These are phyloP conservation scores for Flueggea neowawraea DNA, from an alignment of 441 rosid genomes.

Conservation along the genomic window DNA sequence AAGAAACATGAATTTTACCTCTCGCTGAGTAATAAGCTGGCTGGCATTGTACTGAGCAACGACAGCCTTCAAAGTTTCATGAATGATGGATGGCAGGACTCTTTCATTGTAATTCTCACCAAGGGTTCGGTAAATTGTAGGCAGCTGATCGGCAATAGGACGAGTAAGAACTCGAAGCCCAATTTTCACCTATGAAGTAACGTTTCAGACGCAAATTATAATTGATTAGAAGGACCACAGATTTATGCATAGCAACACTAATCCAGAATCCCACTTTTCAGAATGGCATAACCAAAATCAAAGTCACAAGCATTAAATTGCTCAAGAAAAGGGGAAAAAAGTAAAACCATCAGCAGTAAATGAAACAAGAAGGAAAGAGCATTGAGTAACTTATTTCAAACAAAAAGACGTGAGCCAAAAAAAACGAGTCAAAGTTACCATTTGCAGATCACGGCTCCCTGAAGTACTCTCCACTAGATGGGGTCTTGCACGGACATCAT, in stretches of 20 bases:
- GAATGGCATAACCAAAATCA: too few species aligned
- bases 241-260: too few species aligned
- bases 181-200: constrained; percentile 62
- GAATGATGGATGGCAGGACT: constrained; percentile 83
- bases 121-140: constrained; percentile 68
- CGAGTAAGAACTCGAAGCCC: constrained; percentile 97
- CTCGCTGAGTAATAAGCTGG: constrained; percentile 93
- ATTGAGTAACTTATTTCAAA: too few species aligned
- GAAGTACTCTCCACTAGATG: constrained; percentile 91
- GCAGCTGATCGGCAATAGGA: constrained; percentile 64
- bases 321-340: too few species aligned
- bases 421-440: constrained; percentile 37
- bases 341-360: too few species aligned
- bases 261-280: too few species aligned
- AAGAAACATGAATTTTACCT: constrained; percentile 36
- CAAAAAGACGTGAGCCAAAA: too few species aligned
- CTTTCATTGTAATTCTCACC: constrained; percentile 92
- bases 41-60: constrained; percentile 98
- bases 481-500: constrained; percentile 92
- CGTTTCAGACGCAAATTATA: neutral
- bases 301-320: too few species aligned
- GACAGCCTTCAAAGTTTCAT: constrained; percentile 91
- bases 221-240: too few species aligned
- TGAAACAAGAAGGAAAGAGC: too few species aligned
- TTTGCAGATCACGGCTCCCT: constrained; percentile 96